These are phyloP conservation scores for Lolium rigidum DNA, from an alignment of 176 grass and related monocot genomes.

Conservation along the genomic window DNA sequence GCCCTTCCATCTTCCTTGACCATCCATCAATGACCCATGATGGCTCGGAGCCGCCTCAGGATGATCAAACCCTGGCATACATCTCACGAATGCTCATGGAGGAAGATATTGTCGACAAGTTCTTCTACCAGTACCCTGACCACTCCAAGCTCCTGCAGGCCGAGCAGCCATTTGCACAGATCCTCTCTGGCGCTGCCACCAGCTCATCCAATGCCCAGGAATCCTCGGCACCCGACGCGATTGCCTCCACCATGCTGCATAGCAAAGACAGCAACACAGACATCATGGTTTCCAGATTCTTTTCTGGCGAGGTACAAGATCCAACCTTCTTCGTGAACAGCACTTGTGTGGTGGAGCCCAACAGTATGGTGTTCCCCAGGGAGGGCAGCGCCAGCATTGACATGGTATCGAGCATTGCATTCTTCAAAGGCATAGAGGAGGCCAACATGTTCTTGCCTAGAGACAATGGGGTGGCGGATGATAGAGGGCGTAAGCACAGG, in stretches of 20 bases:
- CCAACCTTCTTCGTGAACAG: constrained; percentile 1
- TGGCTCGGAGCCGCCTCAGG: neutral
- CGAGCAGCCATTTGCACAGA: constrained; percentile 37
- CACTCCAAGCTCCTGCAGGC: constrained; percentile 34
- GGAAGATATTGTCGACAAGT: constrained; percentile 41
- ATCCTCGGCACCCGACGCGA: neutral
- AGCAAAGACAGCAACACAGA: neutral
- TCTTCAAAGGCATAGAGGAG: constrained; percentile 48
- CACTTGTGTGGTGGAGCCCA: neutral
- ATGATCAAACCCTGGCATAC: constrained; percentile 4
- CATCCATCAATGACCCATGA: neutral
- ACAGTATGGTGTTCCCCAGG: neutral
- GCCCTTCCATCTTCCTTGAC: constrained; percentile 7
- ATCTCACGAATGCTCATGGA: constrained; percentile 40
- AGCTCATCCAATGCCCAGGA: neutral
- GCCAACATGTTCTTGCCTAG: constrained; percentile 59
- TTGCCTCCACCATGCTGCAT: neutral
- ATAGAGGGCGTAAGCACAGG: constrained; percentile 42
- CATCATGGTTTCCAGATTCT: neutral
- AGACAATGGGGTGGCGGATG: constrained; percentile 3
- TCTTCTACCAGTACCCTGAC: constrained; percentile 38
- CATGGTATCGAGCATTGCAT: constrained; percentile 4
- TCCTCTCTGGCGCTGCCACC: constrained; percentile 1
- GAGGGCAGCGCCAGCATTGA: neutral
- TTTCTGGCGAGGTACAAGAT: neutral